A percentile compares a stretch with the other conserved stretches of the same genome.
phyloP scores from a whole-genome alignment of 345 rosid genomes.

The Gossypium arboreum region DNA sequence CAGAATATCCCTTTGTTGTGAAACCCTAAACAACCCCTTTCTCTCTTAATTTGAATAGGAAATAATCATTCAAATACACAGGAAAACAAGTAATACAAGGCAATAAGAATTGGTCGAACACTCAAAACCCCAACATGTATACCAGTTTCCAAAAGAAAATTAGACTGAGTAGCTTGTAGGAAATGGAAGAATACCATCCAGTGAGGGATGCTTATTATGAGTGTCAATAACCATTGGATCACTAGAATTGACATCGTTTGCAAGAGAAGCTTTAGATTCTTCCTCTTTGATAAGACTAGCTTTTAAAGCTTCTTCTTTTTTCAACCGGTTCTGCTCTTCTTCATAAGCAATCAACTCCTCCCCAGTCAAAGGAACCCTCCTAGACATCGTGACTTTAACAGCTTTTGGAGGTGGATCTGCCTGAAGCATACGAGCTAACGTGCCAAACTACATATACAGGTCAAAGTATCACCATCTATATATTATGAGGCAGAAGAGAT shows the following conservation, averaged over 20 bases:
- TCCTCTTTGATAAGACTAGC: slow-evolving; percentile 83
- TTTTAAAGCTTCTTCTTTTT: slow-evolving; percentile 86
- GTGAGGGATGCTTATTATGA: slow-evolving; percentile 37
- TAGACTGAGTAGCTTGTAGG: background rate
- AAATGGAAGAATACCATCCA: slow-evolving; percentile 53
- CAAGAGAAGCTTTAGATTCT: slow-evolving; percentile 60
- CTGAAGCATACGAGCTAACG: slow-evolving; percentile 97
- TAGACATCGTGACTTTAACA: slow-evolving; percentile 90
- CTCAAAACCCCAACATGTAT: background rate
- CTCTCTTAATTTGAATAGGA: background rate
- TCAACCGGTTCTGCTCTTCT: slow-evolving; percentile 88
- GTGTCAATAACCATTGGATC: slow-evolving; percentile 86
- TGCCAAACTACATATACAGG: slow-evolving; percentile 60
- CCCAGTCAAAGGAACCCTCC: slow-evolving; percentile 95
- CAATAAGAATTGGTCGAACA: background rate
- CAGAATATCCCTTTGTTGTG: background rate
- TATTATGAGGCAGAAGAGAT: background rate
- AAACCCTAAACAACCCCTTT: background rate
- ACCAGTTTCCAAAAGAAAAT: background rate
- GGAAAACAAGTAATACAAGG: background rate
- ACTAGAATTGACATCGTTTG: slow-evolving; percentile 48
- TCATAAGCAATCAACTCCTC: slow-evolving; percentile 94
- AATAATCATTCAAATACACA: slow-evolving; percentile 5
- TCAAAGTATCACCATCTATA: background rate
- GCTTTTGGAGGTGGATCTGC: slow-evolving; percentile 98